Evolutionary conservation across 78 protist species (phyloP), one percentile per base, ranked within the genome.

Genomic region (Protostelium mycophagum): DNA sequence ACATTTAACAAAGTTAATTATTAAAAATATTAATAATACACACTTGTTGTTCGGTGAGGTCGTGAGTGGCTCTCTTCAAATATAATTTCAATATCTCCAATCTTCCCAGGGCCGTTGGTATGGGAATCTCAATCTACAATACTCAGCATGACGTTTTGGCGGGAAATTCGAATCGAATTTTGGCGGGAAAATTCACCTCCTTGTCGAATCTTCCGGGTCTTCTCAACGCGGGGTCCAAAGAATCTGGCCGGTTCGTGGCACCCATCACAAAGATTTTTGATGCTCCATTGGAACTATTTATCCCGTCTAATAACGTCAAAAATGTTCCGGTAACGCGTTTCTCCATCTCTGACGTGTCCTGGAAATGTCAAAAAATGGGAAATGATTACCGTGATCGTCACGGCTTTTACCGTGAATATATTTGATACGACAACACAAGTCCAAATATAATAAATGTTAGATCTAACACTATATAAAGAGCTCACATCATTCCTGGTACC

Each of bases 141-240:
- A 16, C 16, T 51, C 31, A 25, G 16, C 31, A 51, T 51, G 16
- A 5, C 5, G 5, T 16, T 16, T 16, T 51, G 31, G 31, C 73
- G 16, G 16, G 31, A 16, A 51, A 51, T n/a, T n/a, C 16, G 16
- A 16, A 51, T 51, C 5, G 31, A 51, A 25, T 16, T 16, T 16
- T 51, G 31, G 31, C 73, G 16, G 16, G 31, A 16, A 51, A 51
- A 5, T 16, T 16, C 73, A 51, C 73, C 92, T 99, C 99, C n/a
- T 97, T 88, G 90, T 97, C 99, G 85, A 99, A 98, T 31, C 99
- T 95, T 28, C 99, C 99, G 0, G 99, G 97, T 36, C 98, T 39
- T 5, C 98, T 87, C 36, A 96, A 83, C 34, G 98, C 96, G 0
- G 94, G 86, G 51, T 96, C 98, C 0, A 96, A 29, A 5, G 95